Base-by-base conservation (phyloP, 768 basidiomycete species). In the Coprinopsis sp. region DNA sequence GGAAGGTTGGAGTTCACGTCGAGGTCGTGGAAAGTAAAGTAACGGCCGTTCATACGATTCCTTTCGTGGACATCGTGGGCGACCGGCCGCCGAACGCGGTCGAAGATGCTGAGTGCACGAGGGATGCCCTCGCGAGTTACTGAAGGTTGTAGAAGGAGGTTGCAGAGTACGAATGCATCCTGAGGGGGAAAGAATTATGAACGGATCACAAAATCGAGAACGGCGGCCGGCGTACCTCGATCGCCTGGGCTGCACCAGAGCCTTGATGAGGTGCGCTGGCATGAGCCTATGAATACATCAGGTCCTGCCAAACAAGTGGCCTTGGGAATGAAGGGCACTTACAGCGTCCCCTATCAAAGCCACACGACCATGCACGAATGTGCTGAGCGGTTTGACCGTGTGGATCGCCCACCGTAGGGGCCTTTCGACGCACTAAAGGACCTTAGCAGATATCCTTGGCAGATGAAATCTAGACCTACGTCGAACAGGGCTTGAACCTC, bases 321-420 rank as follows among this genome's bases (percentile, higher is more conserved):
- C 10, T 28, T 31, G 25, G 6, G 23, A 18, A 45, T 33, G 31
- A 33, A 40, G 34, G 40, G 14, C 10, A 53, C 56, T 65, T 68
- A 64, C 83, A 3, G 76, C 77, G 60, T 78, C 76, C 12, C 76
- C 76, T 33, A 77, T 50, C 42, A 78, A 58, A 5, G 64, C 71
- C 16, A 68, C 80, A 8, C 73, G 63, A 14, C 76, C 79, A n/a
- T 68, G 69, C 2, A 74, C 70, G 44, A 72, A 77, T 6, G 77
- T 66, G 0, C 65, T 65, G 18, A 87, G 59, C 5, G 80, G 74
- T 42, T 67, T 69, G 2, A 79, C 64, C 3, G 69, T 73, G 55
- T 85, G 79, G 24, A 88, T 73, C 0, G 80, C 81, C 86, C 86
- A 87, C 29, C 77, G 64, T 19, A 71, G 62, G 2, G 77, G 70